phyloP scores from a whole-genome alignment of 2,329 filamentous ascomycete species.

The Byssochlamys sp. region DNA sequence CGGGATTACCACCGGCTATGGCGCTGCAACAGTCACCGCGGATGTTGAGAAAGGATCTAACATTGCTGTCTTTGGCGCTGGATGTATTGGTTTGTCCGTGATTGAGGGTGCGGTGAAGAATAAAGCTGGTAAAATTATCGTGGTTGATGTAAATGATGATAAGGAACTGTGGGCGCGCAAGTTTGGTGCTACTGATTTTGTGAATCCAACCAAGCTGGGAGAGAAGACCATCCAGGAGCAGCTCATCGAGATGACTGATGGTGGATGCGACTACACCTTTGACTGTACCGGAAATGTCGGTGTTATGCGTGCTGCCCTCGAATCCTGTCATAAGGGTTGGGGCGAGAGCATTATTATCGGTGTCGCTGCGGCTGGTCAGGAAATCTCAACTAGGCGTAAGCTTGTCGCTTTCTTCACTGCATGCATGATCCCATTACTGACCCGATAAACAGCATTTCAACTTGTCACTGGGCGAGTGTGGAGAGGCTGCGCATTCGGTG shows the following conservation, averaged over 20 bases:
- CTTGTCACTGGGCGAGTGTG: slow-evolving; percentile 94
- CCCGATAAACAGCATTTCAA: slow-evolving; percentile 66
- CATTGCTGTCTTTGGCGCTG: slow-evolving; percentile 86
- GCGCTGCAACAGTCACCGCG: slow-evolving; percentile 85
- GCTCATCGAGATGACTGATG: slow-evolving; percentile 94
- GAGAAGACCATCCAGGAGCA: slow-evolving; percentile 76
- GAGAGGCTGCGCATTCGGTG: slow-evolving; percentile 98
- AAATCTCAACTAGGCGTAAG: slow-evolving; percentile 87
- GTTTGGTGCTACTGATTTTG: slow-evolving; percentile 95
- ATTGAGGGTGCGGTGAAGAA: slow-evolving; percentile 87
- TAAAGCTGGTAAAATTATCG: slow-evolving; percentile 56
- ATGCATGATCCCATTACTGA: background rate
- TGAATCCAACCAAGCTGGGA: slow-evolving; percentile 76
- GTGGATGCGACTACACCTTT: slow-evolving; percentile 96
- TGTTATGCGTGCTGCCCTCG: slow-evolving; percentile 89
- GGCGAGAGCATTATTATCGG: slow-evolving; percentile 96
- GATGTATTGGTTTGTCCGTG: slow-evolving; percentile 89
- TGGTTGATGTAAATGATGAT: slow-evolving; percentile 69
- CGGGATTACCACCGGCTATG: slow-evolving; percentile 97
- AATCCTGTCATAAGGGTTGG: slow-evolving; percentile 99
- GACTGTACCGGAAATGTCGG: slow-evolving; percentile 96
- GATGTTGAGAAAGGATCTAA: slow-evolving; percentile 82
- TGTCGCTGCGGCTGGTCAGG: slow-evolving; percentile 89
- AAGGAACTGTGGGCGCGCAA: slow-evolving; percentile 90
- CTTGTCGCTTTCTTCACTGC: slow-evolving; percentile 20